Evolutionary conservation across 305 asterid species (phyloP), one percentile per base, ranked within the genome.

Genomic region (Fraxinus latifolia): DNA sequence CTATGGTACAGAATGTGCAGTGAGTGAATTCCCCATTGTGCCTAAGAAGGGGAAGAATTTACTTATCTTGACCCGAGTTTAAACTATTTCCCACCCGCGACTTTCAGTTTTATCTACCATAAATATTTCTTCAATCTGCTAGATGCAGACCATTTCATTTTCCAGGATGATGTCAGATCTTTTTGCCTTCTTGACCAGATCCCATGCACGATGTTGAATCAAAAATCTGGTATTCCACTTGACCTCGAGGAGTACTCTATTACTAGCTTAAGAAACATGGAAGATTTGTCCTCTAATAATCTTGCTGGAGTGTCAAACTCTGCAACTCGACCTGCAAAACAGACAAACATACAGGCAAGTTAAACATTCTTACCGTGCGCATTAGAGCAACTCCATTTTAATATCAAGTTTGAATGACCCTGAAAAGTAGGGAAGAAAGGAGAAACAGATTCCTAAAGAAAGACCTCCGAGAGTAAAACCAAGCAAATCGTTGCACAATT

Each of bases 261-360:
- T 34, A 94, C 98, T 86, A 94, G 89, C 94, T 88, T 96, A 23
- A 96, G 94, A 84, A 96, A 96, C 99, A 96, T 94, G 47, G 99
- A 96, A 21, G 97, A 93, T 82, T 93, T 92, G 86, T 96, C 98
- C 89, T 96, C 99, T 79, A 96, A 74, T 79, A 96, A 91, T 75
- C 92, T 89, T 78, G 92, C 88, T 3, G 99, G 99, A 73, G 97
- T 89, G 77, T 94, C 97, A 53, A 90, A 96, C 89, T 96, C 99
- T 27, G 97, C 94, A 25, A 94, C 97, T 81, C 96, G 93, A 79
- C 98, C 98, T 94, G 92, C 84, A 86, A 82, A 50, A 50, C 19
- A n/a, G 19, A 50, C 60, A 5, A 50, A 50, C 21, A 50, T 15
- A 4, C 60, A 50, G 60, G 60, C 60, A 50, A 50, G 60, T 50